A percentile compares a stretch with the other conserved stretches of the same genome.
phyloP scores from a whole-genome alignment of 2,329 filamentous ascomycete species.

The Ophiognomonia clavigignenti-juglandacearum region DNA sequence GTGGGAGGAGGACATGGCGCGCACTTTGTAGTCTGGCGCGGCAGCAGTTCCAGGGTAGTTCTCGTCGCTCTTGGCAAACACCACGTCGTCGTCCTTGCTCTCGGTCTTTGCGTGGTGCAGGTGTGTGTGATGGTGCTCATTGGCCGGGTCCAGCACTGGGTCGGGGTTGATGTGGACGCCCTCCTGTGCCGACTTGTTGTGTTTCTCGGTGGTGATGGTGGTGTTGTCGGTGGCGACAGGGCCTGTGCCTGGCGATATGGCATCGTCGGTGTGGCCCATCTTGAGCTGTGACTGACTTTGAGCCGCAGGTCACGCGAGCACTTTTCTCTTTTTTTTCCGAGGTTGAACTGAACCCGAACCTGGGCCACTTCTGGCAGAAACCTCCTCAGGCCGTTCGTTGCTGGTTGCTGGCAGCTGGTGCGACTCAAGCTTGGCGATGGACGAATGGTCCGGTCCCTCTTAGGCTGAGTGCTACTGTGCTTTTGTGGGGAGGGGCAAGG shows the following conservation, averaged over 20 bases:
- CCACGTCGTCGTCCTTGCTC: conserved; percentile 40
- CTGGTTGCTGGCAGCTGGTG: no score
- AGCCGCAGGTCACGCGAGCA: no score
- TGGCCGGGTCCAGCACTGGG: conserved; percentile 3
- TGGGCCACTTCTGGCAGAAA: no score
- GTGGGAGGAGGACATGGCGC: conserved; percentile 15
- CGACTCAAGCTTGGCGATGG: no score
- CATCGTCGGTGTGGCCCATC: conserved; percentile 3
- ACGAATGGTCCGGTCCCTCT: no score
- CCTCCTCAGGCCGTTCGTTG: no score
- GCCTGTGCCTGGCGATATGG: background rate
- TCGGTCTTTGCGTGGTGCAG: conserved; percentile 33
- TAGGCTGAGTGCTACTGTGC: no score
- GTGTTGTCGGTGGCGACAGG: no score
- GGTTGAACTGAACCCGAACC: no score
- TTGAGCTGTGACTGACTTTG: no score
- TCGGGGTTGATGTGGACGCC: conserved; percentile 4
- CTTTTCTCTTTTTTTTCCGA: no score
- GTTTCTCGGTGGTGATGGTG: background rate
- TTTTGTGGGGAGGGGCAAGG: no score
- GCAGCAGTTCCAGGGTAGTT: conserved; percentile 26
- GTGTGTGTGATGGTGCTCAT: conserved; percentile 31
- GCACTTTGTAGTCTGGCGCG: conserved; percentile 29
- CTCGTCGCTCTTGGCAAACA: conserved; percentile 36
- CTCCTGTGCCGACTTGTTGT: conserved; percentile 6